Evolutionary conservation across 2,329 filamentous ascomycete genomes (phyloP).

Genomic region (Kalmusia sp.): DNA sequence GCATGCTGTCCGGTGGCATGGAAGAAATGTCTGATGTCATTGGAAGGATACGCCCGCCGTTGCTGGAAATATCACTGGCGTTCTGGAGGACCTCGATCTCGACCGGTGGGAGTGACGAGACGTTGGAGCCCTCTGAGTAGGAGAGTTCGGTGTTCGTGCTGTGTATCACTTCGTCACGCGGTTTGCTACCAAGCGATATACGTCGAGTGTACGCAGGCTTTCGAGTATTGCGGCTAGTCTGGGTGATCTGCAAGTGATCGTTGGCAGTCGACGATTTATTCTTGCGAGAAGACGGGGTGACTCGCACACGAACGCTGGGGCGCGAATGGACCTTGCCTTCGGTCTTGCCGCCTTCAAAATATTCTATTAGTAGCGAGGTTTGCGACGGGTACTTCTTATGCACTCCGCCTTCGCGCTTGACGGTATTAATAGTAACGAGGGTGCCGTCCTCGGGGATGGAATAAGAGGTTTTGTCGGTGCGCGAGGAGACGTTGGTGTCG

Average conservation of each 20-base stretch:
- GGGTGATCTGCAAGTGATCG: constrained; percentile 87
- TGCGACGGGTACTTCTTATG: constrained; percentile 70
- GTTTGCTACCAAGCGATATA: constrained; percentile 66
- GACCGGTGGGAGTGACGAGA: constrained; percentile 73
- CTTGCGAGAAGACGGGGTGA: constrained; percentile 73
- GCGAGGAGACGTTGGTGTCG: constrained; percentile 72
- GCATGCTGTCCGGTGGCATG: constrained; percentile 75
- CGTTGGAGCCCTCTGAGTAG: constrained; percentile 81
- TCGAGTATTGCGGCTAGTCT: constrained; percentile 71
- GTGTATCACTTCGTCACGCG: constrained; percentile 43
- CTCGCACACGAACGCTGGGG: constrained; percentile 80
- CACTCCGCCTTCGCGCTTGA: constrained; percentile 65
- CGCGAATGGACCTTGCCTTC: constrained; percentile 68
- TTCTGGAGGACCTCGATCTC: constrained; percentile 85
- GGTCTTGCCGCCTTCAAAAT: constrained; percentile 83
- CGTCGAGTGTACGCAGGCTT: constrained; percentile 74
- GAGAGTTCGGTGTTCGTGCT: constrained; percentile 58
- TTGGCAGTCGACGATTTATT: constrained; percentile 59
- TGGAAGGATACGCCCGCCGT: constrained; percentile 69
- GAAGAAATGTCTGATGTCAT: constrained; percentile 85
- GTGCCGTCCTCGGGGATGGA: constrained; percentile 87
- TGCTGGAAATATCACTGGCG: constrained; percentile 72
- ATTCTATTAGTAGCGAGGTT: constrained; percentile 92
- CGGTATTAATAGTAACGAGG: constrained; percentile 89
- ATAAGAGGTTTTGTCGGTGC: constrained; percentile 75